Conservation (phyloP, 139 green algal genomes). For the Chlamydomonas urium region DNA sequence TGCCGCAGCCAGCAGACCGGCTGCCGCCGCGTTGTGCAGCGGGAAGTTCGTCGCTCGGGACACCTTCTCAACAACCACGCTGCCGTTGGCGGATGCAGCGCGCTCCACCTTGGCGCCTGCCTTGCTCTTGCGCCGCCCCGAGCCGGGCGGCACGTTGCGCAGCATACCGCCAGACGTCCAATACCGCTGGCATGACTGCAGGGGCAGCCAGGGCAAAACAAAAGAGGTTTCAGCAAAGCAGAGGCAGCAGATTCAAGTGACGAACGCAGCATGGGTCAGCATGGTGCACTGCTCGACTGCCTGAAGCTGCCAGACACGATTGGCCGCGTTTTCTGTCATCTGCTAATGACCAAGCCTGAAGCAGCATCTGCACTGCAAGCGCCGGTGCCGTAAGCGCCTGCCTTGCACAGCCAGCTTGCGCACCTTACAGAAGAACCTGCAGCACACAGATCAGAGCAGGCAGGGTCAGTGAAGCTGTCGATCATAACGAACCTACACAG, state of each 20-base stretch:
- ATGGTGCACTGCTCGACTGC: too few relatives aligned
- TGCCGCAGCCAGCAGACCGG: not conserved
- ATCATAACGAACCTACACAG: too few relatives aligned
- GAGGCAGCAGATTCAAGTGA: too few relatives aligned
- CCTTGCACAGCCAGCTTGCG: too few relatives aligned
- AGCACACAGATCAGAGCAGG: not conserved
- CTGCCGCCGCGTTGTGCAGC: not conserved
- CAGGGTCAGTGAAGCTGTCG: not conserved
- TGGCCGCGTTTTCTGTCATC: too few relatives aligned
- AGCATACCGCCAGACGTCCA: constrained; percentile 90
- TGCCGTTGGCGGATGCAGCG: not conserved
- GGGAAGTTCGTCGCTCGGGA: not conserved
- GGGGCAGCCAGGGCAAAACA: not conserved
- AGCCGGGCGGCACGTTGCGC: constrained; percentile 81
- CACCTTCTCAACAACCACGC: not conserved
- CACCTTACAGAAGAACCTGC: constrained; percentile 7
- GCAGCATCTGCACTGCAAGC: too few relatives aligned
- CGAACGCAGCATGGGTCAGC: too few relatives aligned
- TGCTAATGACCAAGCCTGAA: too few relatives aligned
- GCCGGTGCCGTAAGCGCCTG: too few relatives aligned
- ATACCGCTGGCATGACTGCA: constrained; percentile 80
- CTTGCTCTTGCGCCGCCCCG: constrained; percentile 77
- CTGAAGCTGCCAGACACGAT: too few relatives aligned
- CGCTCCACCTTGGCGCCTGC: not conserved
- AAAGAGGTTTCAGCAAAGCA: not conserved